Base-by-base conservation (phyloP, 805 yeast species). In the Saccharomycopsis babjevae region DNA sequence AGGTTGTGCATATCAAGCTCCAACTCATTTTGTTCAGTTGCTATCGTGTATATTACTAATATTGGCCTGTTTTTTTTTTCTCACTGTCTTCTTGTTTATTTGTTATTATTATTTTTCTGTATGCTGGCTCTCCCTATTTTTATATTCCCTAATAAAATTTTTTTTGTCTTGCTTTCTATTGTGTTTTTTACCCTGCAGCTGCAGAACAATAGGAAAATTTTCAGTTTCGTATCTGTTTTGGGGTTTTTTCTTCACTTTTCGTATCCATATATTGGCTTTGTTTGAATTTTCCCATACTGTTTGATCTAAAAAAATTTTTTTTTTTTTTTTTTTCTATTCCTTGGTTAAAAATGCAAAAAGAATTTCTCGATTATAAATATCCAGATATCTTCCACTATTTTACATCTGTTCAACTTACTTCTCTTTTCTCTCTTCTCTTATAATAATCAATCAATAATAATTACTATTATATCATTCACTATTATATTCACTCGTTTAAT, bases 381-480 rank as follows among this genome's bases (percentile, higher is more conserved):
- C 56, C 20, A 18, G 56, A 61, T 59, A 61, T 58, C 25, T 63
- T 57, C 65, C 34, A 15, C 60, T 43, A 10, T 43, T 34, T 18
- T 62, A 43, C 63, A 64, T 57, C 62, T 66, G 40, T 54, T 67
- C 16, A 66, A 63, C 57, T 55, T 66, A 39, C 58, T 67, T 50
- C 61, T 63, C 39, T 59, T 66, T 20, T 58, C 62, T 54, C 62
- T 63, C 30, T 56, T 65, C 16, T 69, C 67, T 66, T 66, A 68
- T 57, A 62, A 67, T 50, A 64, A 59, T 25, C 57, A 66, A 54
- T 68, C 54, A 43, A 65, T 60, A 25, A 62, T 58, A 5, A 56
- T 58, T 16, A 57, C 66, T 42, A 67, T 73, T 64, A 71, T 74
- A 52, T 58, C 69, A 39, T 67, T 66, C 61, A 69, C 73, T 56